A percentile compares a stretch with the other conserved stretches of the same genome.
Conservation (phyloP, 2,329 filamentous ascomycete genomes). For the Penicillium occitanis region DNA sequence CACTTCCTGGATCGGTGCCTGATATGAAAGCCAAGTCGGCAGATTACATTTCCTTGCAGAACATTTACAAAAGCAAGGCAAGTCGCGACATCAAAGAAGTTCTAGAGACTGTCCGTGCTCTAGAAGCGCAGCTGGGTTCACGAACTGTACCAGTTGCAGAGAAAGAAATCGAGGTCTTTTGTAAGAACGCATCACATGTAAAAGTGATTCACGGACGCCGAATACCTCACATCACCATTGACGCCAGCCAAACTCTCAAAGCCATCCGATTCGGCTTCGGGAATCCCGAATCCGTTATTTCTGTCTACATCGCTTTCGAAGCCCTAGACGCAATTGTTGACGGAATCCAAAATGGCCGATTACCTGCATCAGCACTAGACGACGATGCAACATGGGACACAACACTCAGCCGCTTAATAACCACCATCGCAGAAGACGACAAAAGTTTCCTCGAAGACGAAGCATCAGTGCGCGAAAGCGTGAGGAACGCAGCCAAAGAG, state of each 20-base stretch:
- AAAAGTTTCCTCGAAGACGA: slow-evolving; percentile 50
- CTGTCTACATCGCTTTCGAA: slow-evolving; percentile 68
- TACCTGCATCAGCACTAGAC: slow-evolving; percentile 31
- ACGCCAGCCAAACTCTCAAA: slow-evolving; percentile 44
- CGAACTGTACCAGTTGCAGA: slow-evolving; percentile 55
- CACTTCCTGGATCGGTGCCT: slow-evolving; percentile 81
- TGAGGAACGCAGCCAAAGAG: slow-evolving; percentile 61
- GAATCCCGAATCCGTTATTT: slow-evolving; percentile 60
- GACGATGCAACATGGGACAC: slow-evolving; percentile 35
- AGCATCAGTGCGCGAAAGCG: slow-evolving; percentile 48
- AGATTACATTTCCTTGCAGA: slow-evolving; percentile 87
- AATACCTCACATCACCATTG: slow-evolving; percentile 52
- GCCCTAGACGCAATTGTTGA: slow-evolving; percentile 48
- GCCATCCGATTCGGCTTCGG: slow-evolving; percentile 40
- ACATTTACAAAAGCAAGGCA: slow-evolving; percentile 88
- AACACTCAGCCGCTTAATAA: slow-evolving; percentile 32
- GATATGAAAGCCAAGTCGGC: slow-evolving; percentile 96
- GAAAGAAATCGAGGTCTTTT: slow-evolving; percentile 83
- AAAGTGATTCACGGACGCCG: slow-evolving; percentile 73
- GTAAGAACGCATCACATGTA: slow-evolving; percentile 91
- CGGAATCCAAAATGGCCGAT: slow-evolving; percentile 52
- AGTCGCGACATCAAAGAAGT: slow-evolving; percentile 76
- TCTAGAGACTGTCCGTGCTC: slow-evolving; percentile 59
- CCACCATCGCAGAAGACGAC: slow-evolving; percentile 39
- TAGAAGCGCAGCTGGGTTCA: slow-evolving; percentile 54